A percentile compares a stretch with the other conserved stretches of the same genome.
Evolutionary conservation across 1,284 basidiomycete genomes (phyloP).

Genomic region (Gomphus sp.): DNA sequence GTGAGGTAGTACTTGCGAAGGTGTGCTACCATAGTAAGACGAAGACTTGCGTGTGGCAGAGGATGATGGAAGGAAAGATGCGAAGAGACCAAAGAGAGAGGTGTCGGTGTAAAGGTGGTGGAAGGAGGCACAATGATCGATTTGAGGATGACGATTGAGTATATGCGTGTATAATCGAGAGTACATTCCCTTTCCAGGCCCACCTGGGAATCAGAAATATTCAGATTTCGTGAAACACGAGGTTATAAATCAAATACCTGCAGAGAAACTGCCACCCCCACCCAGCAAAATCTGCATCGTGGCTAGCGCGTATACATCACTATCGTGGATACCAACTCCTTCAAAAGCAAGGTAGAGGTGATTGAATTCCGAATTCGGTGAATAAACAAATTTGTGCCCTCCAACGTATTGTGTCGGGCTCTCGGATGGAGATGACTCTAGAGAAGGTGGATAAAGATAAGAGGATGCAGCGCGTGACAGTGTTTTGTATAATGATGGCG

Average conservation of each 20-base stretch:
- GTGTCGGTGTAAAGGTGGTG: constrained; percentile 97
- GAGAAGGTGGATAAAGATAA: constrained; percentile 45
- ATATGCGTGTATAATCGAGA: constrained; percentile 96
- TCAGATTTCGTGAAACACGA: not conserved
- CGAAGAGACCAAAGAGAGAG: constrained; percentile 89
- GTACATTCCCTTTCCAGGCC: constrained; percentile 99
- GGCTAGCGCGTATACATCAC: constrained; percentile 91
- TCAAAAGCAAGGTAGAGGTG: constrained; percentile 94
- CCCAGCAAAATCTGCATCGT: constrained; percentile 94
- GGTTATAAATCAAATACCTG: constrained; percentile 40
- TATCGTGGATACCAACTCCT: constrained; percentile 86
- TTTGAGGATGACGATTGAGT: constrained; percentile 87
- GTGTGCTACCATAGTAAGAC: constrained; percentile 42
- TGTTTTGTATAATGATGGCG: constrained; percentile 51
- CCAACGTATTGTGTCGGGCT: constrained; percentile 74
- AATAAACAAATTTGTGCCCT: constrained; percentile 68
- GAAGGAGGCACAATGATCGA: constrained; percentile 97
- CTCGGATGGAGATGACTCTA: constrained; percentile 20
- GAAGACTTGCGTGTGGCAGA: constrained; percentile 1
- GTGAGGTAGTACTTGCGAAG: constrained; percentile 71
- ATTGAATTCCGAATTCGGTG: constrained; percentile 72
- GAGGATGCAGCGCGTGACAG: constrained; percentile 59
- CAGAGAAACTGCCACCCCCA: constrained; percentile 93
- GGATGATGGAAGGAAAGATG: constrained; percentile 67
- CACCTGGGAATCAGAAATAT: constrained; percentile 39